Evolutionary conservation across 306 rosid genomes (phyloP).

Genomic region (Malus domestica): DNA sequence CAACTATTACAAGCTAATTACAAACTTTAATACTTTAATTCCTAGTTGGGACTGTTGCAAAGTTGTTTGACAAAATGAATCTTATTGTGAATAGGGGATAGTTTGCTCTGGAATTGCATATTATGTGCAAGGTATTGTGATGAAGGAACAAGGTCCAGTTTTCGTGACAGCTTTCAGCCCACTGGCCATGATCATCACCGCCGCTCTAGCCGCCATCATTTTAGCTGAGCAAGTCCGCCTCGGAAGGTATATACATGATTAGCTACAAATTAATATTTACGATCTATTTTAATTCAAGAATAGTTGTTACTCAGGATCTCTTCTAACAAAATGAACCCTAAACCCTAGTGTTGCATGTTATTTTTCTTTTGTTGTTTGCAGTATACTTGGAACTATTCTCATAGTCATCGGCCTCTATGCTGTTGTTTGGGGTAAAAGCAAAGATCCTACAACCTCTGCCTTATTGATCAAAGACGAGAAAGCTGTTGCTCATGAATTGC

Average conservation of each 20-base stretch:
- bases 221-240: constrained; percentile 72
- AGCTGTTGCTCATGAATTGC: constrained; percentile 39
- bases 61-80: constrained; percentile 7
- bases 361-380: constrained; percentile 11
- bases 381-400: constrained; percentile 73
- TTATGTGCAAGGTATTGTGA: constrained; percentile 83
- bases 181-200: constrained; percentile 84
- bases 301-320: background rate
- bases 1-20: background rate
- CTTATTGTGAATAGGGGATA: constrained; percentile 52
- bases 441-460: constrained; percentile 34
- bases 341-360: background rate
- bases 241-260: constrained; percentile 52
- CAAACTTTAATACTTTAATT: background rate
- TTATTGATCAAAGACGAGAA: constrained; percentile 23
- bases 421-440: constrained; percentile 95
- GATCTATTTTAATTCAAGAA: background rate
- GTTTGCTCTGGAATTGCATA: constrained; percentile 93
- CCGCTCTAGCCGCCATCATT: constrained; percentile 67
- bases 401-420: constrained; percentile 84
- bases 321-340: background rate
- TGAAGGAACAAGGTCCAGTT: constrained; percentile 80
- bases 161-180: constrained; percentile 94
- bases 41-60: background rate
- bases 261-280: background rate